Conservation (phyloP, 768 basidiomycete species). For the Mycena alexandri region DNA sequence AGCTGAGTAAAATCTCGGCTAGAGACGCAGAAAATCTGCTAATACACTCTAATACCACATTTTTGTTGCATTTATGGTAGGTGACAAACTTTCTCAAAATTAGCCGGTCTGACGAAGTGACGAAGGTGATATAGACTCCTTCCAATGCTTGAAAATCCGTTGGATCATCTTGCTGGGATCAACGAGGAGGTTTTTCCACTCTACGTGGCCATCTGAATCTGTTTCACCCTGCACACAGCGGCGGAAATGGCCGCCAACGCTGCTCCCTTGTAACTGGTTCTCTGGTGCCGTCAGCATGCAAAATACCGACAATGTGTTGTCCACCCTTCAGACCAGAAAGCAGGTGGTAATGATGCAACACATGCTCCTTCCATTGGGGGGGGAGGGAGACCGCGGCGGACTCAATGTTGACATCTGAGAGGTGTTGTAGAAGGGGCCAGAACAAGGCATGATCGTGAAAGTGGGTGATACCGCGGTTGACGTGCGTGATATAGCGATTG, state of each 20-base stretch:
- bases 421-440: not conserved
- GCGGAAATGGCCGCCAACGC: conserved; percentile 5
- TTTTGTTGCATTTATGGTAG: no score
- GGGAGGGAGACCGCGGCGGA: not conserved
- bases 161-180: conserved; percentile 5
- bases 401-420: conserved; percentile 9
- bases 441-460: conserved; percentile 11
- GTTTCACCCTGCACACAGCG: conserved; percentile 9
- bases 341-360: not conserved
- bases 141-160: conserved; percentile 5
- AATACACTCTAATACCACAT: no score
- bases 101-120: no score
- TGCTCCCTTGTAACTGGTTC: not conserved
- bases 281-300: not conserved
- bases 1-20: no score
- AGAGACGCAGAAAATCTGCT: no score
- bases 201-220: not conserved
- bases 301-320: not conserved
- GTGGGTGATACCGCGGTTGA: conserved; percentile 15
- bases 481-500: conserved; percentile 14
- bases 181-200: not conserved
- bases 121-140: no score
- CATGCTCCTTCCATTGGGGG: not conserved
- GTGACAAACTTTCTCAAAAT: no score
- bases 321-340: conserved; percentile 6